Evolutionary conservation across 202 grass and related monocot genomes (phyloP), one percentile per base, ranked within the genome.

Genomic region (Digitaria exilis): DNA sequence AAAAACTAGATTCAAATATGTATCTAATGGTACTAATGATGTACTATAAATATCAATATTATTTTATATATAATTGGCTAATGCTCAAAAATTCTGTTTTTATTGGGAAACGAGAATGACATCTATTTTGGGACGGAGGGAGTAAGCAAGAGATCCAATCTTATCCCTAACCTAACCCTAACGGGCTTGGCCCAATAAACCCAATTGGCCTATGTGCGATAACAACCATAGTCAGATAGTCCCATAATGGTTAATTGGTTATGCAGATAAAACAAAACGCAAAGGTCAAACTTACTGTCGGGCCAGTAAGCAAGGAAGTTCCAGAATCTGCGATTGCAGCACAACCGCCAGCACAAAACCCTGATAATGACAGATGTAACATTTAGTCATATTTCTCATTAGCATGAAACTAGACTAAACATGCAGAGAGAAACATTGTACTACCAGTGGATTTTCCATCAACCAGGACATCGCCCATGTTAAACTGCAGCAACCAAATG

Each of bases 401-500:
- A 48, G 75, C 9, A 43, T 2, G 17, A 21, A 79, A 57, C 22
- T 69, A 43, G 13, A 54, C 19, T 41, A 35, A 52, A 44, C 44
- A 65, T 26, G 7, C 60, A 75, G 19, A 69, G 2, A 49, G 5
- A 78, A 88, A 14, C 17, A 29, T 9, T 65, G 35, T 13, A 76
- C 56, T 94, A 97, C 95, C 92, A 82, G 90, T 88, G 56, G 92
- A 75, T 60, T 88, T 69, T 7, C 85, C 81, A 26, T 70, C 95
- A 87, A 97, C 75, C 50, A 94, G 84, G 15, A 97, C 86, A 88
- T 97, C 92, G 0, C 92, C 95, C 95, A 95, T 97, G n/a, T 91
- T 77, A 82, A 97, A 97, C 92, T 97, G 92, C 78, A 87, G 32
- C 52, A 60, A 85, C 37, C n/a, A 82, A 67, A 52, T 89, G 26